A percentile compares a stretch with the other conserved stretches of the same genome.
These are phyloP conservation scores for Skeletonema potamos DNA, from an alignment of 108 stramenopile genomes.

Conservation along the genomic window DNA sequence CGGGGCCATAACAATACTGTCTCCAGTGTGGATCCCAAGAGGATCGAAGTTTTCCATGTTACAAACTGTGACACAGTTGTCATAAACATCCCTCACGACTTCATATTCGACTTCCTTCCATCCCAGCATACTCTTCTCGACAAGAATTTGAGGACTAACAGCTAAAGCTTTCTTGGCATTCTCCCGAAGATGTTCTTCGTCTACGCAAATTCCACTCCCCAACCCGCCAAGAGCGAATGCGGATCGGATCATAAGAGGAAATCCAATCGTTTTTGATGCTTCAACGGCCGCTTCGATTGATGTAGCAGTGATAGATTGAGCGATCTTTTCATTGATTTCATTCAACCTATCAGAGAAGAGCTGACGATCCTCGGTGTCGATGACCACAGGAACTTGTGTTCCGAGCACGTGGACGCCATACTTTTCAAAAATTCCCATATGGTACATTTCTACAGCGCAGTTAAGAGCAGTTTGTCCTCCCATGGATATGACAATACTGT, in stretches of 20 bases:
- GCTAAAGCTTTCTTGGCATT: conserved; percentile 92
- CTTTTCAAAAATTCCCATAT: conserved; percentile 90
- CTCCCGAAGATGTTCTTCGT: conserved; percentile 80
- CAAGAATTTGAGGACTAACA: conserved; percentile 91
- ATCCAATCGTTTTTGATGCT: conserved; percentile 92
- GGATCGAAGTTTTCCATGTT: conserved; percentile 99
- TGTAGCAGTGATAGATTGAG: conserved; percentile 80
- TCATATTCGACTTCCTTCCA: conserved; percentile 99
- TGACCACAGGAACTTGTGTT: conserved; percentile 93
- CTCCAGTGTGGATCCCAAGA: conserved; percentile 97
- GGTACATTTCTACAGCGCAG: conserved; percentile 92
- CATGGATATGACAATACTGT: conserved; percentile 97
- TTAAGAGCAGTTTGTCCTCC: conserved; percentile 99
- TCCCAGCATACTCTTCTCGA: conserved; percentile 95
- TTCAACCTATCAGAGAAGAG: conserved; percentile 90
- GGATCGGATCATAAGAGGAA: conserved; percentile 96
- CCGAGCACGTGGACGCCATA: conserved; percentile 94
- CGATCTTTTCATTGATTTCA: conserved; percentile 98
- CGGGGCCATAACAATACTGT: conserved; percentile 98
- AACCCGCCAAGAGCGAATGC: conserved; percentile 98
- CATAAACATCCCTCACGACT: conserved; percentile 84
- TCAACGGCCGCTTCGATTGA: conserved; percentile 84
- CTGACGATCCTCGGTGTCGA: conserved; percentile 98
- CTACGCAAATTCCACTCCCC: conserved; percentile 93
- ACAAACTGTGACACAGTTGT: conserved; percentile 98